These are phyloP conservation scores for Saccharomycopsis sp. DNA, from an alignment of 805 yeast species.

Conservation along the genomic window DNA sequence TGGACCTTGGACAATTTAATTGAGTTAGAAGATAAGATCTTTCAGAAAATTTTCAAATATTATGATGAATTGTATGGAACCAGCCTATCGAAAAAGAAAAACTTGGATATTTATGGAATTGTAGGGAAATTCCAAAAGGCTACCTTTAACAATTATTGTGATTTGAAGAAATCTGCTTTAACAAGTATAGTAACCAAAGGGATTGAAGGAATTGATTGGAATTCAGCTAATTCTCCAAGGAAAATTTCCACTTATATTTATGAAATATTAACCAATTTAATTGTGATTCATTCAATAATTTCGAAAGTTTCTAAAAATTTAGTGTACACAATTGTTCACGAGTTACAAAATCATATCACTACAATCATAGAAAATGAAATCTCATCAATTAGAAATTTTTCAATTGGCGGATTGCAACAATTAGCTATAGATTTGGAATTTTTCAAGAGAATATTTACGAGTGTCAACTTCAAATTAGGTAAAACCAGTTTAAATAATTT, in stretches of 20 bases:
- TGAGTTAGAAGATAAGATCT: slow-evolving; percentile 34
- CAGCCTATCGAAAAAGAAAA: slow-evolving; percentile 29
- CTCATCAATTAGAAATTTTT: slow-evolving; percentile 24
- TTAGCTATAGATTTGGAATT: slow-evolving; percentile 48
- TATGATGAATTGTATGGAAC: slow-evolving; percentile 48
- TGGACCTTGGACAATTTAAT: slow-evolving; percentile 27
- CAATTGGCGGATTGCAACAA: slow-evolving; percentile 43
- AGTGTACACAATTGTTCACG: slow-evolving; percentile 38
- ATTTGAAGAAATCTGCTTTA: slow-evolving; percentile 38
- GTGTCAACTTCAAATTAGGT: slow-evolving; percentile 16
- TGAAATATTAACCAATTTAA: slow-evolving; percentile 41
- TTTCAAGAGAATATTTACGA: slow-evolving; percentile 29
- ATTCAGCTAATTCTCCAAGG: slow-evolving; percentile 29
- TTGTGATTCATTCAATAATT: slow-evolving; percentile 47
- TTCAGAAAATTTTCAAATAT: slow-evolving; percentile 42
- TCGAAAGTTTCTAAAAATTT: slow-evolving; percentile 41
- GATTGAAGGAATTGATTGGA: slow-evolving; percentile 39
- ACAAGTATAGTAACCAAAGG: slow-evolving; percentile 36
- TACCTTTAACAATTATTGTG: slow-evolving; percentile 47
- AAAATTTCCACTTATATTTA: slow-evolving; percentile 42
- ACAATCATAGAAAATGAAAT: slow-evolving; percentile 24
- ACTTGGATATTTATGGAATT: slow-evolving; percentile 40
- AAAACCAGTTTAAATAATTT: slow-evolving; percentile 15
- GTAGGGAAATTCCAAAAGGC: slow-evolving; percentile 39
- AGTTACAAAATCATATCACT: slow-evolving; percentile 35